Evolutionary conservation across 2,329 filamentous ascomycete species (phyloP).

Genomic region (Neurospora sp.): DNA sequence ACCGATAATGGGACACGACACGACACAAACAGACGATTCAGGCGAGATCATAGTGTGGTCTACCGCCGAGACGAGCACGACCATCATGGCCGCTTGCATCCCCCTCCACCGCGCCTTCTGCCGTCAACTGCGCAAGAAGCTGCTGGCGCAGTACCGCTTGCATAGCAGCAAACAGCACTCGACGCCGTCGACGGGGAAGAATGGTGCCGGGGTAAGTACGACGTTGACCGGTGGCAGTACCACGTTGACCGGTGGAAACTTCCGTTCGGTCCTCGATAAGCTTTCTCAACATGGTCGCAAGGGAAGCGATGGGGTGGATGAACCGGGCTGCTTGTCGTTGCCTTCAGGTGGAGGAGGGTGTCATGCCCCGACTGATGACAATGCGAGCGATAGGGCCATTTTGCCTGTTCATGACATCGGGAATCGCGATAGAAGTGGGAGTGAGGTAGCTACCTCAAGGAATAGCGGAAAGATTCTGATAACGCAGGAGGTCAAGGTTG

Average conservation of each 20-base stretch:
- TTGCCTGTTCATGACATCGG: not conserved
- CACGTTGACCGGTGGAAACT: not conserved
- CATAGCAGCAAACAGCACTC: not conserved
- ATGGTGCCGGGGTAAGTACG: not conserved
- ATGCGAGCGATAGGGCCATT: not conserved
- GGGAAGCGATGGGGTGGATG: not conserved
- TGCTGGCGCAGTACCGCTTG: not conserved
- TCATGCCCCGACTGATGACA: not conserved
- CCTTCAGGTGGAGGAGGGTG: not conserved
- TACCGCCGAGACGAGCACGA: constrained; percentile 12
- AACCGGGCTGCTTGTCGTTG: not conserved
- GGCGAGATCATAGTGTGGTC: constrained; percentile 10
- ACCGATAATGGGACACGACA: not conserved
- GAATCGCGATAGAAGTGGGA: not conserved
- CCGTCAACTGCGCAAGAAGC: constrained; percentile 2
- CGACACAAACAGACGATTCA: not conserved
- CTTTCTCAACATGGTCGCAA: not conserved
- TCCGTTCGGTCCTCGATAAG: not conserved
- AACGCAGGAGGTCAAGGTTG: constrained; percentile 4
- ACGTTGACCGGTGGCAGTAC: not conserved
- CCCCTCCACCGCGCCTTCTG: constrained; percentile 10
- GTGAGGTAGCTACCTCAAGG: too few relatives aligned
- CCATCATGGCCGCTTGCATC: constrained; percentile 16
- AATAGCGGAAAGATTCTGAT: constrained; percentile 2
- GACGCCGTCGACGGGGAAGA: not conserved